Evolutionary conservation across 169 alveolate species (phyloP), one percentile per base, ranked within the genome.

Genomic region (Cyclospora cayetanensis): DNA sequence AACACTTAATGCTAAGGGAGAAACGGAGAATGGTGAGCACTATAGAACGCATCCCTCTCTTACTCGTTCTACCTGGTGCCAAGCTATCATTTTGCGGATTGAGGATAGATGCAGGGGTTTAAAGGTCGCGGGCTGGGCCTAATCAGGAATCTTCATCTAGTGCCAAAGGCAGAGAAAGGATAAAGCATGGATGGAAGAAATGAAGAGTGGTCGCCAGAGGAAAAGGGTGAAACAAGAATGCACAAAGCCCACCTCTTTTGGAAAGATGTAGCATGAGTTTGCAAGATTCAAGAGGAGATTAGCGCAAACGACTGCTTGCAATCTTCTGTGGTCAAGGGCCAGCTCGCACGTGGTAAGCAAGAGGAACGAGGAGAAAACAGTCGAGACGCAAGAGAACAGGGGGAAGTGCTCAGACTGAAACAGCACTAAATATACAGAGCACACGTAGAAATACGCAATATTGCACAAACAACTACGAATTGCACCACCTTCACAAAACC

Each of bases 341-440:
- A 87, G 46, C 41, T 87, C 66, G 87, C 92, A 87, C 37, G 80
- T 79, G 5, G 92, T 87, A 29, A 63, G 37, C 53, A 87, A 63
- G 25, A 87, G 77, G 34, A 79, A 20, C 43, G 92, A 68, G 11
- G 92, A 87, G 42, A 87, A 79, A 77, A 87, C 92, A n/a, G 92
- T 53, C 20, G 92, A 87, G 41, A 79, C 82, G 46, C 92, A 87
- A 63, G 66, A 87, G 42, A 87, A 87, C 4, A 87, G 31, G 0
- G 86, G 87, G 85, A 46, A 87, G 87, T 87, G 92, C 52, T 46
- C 80, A 86, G 87, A 72, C 77, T 87, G 92, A 15, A 87, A 68
- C 72, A 50, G 87, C 31, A 79, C 92, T 87, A 87, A 9, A 35
- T 39, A 15, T 12, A 52, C 87, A 39, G 22, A 60, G 22, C 74